Base-by-base conservation (phyloP, 2,329 filamentous ascomycete species). In the Cladobotryum mycophilum region DNA sequence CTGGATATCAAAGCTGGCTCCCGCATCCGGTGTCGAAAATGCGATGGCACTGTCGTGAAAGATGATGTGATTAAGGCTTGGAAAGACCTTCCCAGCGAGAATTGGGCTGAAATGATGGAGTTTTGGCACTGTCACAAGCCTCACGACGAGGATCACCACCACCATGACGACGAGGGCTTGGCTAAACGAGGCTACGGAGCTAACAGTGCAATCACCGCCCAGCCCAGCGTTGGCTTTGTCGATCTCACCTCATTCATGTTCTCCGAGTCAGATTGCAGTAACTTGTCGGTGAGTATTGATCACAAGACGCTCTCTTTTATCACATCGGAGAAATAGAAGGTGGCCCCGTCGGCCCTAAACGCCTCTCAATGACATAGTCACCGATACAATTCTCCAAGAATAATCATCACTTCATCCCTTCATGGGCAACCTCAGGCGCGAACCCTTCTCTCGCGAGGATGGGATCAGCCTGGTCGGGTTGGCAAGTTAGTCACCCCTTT, bases 31-130 rank as follows among this genome's bases (percentile, higher is more conserved):
- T 76, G 76, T 60, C 67, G 74, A 52, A 48, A 57, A 55, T 76
- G 74, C 64, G 46, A 56, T 41, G 52, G 62, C 14, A 53, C 48
- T 2, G 53, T 81, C 15, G 67, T 81, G 12, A 38, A 60, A 1
- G 49, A 60, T 3, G 69, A 64, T 7, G 58, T 47, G 3, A 71
- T 81, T 7, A 70, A 67, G 37, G 67, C 70, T 36, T 99, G 93
- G 92, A 96, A 92, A 69, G 90, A 99, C 63, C 73, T 99, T 15
- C 93, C 93, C 0, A 96, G 90, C 63, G 90, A 95, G 60, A 92
- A 96, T 62, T 99, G 93, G 93, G 95, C 93, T 0, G 93, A 99
- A 71, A 95, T 99, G 91, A 99, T 99, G 93, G 95, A 99, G 67
- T 95, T 99, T 60, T 99, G 93, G 93, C 95, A 99, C 68, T 99